Percentiles rank a stretch among this genome's conserved stretches.
Evolutionary conservation across 345 rosid genomes (phyloP).

Genomic region (Gossypium bickii): DNA sequence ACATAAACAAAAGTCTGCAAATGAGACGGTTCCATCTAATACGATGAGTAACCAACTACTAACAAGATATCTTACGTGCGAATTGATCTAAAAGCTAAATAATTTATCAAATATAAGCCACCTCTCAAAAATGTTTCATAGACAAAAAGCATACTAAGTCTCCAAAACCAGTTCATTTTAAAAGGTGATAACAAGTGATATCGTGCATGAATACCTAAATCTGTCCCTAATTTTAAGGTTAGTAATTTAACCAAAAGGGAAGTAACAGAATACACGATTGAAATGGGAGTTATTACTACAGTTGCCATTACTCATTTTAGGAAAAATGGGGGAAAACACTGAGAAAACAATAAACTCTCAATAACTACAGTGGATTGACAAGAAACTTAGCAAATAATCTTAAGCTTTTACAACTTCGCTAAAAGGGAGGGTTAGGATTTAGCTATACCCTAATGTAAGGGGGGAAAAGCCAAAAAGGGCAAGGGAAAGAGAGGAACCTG

Average conservation of each 20-base stretch:
- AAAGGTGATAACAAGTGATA: neutral
- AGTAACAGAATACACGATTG: neutral
- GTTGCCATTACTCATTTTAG: neutral
- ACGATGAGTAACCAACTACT: neutral
- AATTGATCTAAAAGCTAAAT: neutral
- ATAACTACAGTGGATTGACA: neutral
- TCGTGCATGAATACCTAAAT: neutral
- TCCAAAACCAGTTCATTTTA: neutral
- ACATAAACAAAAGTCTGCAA: neutral
- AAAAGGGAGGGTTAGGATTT: slow-evolving; percentile 14
- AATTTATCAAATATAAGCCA: neutral
- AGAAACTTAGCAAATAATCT: neutral
- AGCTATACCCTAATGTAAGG: slow-evolving; percentile 25
- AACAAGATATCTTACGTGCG: neutral
- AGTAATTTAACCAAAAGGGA: neutral
- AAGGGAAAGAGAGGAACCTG: slow-evolving; percentile 47
- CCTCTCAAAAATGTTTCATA: no score
- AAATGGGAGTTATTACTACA: neutral
- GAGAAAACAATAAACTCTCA: neutral
- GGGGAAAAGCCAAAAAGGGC: neutral
- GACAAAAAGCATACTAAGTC: neutral
- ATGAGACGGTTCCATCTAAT: neutral
- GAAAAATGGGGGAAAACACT: neutral
- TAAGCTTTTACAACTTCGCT: neutral
- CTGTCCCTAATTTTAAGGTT: neutral